Percentiles rank a stretch among this genome's conserved stretches.
phyloP scores from a whole-genome alignment of 805 yeast genomes.

The Starmerella asiatica region DNA sequence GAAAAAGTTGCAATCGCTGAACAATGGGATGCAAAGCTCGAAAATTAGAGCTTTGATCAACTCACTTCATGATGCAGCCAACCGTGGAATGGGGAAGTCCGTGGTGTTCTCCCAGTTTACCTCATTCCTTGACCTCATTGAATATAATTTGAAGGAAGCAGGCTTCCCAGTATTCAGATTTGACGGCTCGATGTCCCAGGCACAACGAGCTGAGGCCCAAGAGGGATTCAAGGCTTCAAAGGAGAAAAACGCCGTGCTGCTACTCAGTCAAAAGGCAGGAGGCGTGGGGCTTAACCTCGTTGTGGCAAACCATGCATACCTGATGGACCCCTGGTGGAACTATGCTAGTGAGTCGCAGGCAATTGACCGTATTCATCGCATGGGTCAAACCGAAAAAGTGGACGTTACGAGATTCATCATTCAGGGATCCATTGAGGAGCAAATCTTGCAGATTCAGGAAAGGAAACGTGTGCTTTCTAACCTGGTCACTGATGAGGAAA shows the following conservation, averaged over 20 bases:
- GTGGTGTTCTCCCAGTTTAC: conserved; percentile 90
- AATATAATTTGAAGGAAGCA: conserved; percentile 39
- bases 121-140: conserved; percentile 61
- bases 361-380: conserved; percentile 78
- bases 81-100: conserved; percentile 47
- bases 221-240: conserved; percentile 35
- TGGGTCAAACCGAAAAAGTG: conserved; percentile 68
- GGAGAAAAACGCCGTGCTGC: conserved; percentile 35
- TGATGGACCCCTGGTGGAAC: conserved; percentile 98
- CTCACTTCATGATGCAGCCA: conserved; percentile 33
- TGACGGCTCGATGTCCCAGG: conserved; percentile 65
- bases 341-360: conserved; percentile 86
- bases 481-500: conserved; percentile 29
- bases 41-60: conserved; percentile 13
- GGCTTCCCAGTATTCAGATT: conserved; percentile 53
- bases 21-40: conserved; percentile 25
- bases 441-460: conserved; percentile 79
- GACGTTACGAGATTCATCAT: conserved; percentile 68
- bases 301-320: conserved; percentile 66
- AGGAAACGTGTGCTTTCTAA: conserved; percentile 38
- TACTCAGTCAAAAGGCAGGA: conserved; percentile 78
- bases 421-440: conserved; percentile 70
- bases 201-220: conserved; percentile 49
- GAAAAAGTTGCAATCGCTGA: conserved; percentile 22
- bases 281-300: conserved; percentile 88